Evolutionary conservation across 495 filamentous ascomycete genomes (phyloP).

Genomic region (Tetracladium setigerum): DNA sequence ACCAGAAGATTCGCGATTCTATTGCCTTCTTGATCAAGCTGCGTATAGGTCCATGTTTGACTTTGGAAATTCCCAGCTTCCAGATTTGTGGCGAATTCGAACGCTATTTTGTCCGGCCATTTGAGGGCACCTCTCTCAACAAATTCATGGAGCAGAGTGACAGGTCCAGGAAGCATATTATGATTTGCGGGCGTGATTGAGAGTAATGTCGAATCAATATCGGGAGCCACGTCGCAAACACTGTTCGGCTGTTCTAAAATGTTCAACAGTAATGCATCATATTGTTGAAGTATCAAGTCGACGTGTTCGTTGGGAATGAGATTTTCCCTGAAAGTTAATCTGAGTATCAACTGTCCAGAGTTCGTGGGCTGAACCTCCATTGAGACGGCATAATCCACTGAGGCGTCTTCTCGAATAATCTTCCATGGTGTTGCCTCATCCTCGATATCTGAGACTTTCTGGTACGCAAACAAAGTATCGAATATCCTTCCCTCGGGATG

Average conservation of each 20-base stretch:
- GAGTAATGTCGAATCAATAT: conserved; percentile 29
- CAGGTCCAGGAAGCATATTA: conserved; percentile 33
- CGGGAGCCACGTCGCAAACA: conserved; percentile 11
- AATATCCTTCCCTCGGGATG: conserved; percentile 53
- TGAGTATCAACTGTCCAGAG: conserved; percentile 40
- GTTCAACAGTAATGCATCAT: conserved; percentile 44
- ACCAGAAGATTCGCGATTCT: conserved; percentile 48
- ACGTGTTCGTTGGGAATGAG: conserved; percentile 58
- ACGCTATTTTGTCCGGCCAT: conserved; percentile 41
- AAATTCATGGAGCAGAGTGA: conserved; percentile 52
- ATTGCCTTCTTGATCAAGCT: conserved; percentile 55
- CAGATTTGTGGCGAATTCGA: conserved; percentile 50
- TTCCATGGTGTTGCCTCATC: conserved; percentile 32
- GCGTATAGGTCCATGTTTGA: conserved; percentile 50
- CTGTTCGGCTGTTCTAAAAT: conserved; percentile 14
- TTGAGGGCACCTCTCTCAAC: conserved; percentile 40
- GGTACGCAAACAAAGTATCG: conserved; percentile 74
- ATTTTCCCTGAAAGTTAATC: conserved; percentile 52
- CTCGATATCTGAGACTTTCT: conserved; percentile 39
- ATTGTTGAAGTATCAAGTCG: conserved; percentile 49
- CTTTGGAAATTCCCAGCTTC: conserved; percentile 23
- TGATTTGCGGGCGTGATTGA: conserved; percentile 47
- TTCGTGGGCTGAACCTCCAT: conserved; percentile 57
- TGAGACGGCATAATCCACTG: conserved; percentile 54
- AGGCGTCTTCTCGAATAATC: conserved; percentile 44